Conservation (phyloP, 2,329 filamentous ascomycete genomes). For the Microascus cirrosus region DNA sequence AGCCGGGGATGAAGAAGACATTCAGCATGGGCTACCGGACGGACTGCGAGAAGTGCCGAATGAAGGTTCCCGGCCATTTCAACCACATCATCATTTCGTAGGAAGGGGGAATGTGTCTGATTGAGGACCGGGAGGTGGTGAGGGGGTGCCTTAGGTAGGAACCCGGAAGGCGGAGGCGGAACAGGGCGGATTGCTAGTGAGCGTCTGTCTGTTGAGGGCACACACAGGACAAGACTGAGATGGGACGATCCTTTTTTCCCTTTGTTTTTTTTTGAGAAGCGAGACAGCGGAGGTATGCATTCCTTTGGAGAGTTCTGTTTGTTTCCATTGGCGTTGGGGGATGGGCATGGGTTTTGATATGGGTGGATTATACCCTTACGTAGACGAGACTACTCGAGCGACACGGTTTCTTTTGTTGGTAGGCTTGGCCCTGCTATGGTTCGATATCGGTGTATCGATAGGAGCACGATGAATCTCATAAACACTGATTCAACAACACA, state of each 20-base stretch:
- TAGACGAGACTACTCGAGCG: background rate
- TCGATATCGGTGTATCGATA: background rate
- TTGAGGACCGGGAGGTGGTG: background rate
- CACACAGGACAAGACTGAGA: no score
- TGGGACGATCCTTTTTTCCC: no score
- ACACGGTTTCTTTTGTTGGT: background rate
- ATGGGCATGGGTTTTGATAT: no score
- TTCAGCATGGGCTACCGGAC: constrained; percentile 71
- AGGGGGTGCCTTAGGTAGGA: background rate
- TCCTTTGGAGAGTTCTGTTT: no score
- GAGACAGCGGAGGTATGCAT: no score
- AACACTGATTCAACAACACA: no score
- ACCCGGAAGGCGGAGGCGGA: background rate
- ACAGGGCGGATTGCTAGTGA: background rate
- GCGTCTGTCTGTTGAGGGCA: background rate
- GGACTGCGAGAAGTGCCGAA: constrained; percentile 67
- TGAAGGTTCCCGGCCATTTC: constrained; percentile 68
- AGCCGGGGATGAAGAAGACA: constrained; percentile 55
- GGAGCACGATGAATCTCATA: background rate
- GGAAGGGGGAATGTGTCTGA: constrained; percentile 13
- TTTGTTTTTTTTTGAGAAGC: no score
- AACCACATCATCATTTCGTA: constrained; percentile 66
- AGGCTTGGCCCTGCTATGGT: background rate
- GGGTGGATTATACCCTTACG: background rate
- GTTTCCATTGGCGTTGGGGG: no score